Base-by-base conservation (phyloP, 495 filamentous ascomycete genomes). In the Terfezia boudieri region DNA sequence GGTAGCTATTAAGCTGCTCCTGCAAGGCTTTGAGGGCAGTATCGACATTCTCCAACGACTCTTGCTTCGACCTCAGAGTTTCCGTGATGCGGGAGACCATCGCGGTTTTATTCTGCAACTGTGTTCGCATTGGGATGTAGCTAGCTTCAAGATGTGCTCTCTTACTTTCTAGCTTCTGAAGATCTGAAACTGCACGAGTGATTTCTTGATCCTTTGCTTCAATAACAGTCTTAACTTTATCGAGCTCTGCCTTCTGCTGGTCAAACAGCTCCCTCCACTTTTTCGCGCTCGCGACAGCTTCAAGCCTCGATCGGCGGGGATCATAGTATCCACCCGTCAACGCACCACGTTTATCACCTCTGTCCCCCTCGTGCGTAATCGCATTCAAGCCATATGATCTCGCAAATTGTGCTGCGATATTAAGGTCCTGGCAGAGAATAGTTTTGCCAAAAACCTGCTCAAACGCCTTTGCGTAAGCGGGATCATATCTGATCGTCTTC, bases 391-490 rank as follows among this genome's bases (percentile, higher is more conserved):
- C 83, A 57, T 96, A 87, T 55, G 79, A 88, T 58, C 89, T 76
- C 10, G 90, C 84, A 62, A 94, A 95, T 61, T 93, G 84, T 9
- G 82, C 76, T 8, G 85, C 86, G 53, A 94, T 75, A 48, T 82
- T 74, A 14, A 99, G 70, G 61, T 84, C 89, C 3, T 87, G 87
- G 59, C 92, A 96, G 57, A 99, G 80, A 53, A 96, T 84, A 2
- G 87, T 93, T 61, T 87, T 90, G 20, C 88, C 90, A 69, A 99
- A 96, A 6, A 96, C 84, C 59, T 94, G 86, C 60, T 82, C 77
- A 66, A 96, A 88, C 0, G 90, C 90, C 57, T 76, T 80, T 51
- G 89, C 85, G 59, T 84, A 94, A 48, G 70, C 71, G 2, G 72
- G 68, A 55, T 94, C 81, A 60, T 77, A 96, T 57, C 81, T 77